These are phyloP conservation scores for Poteriospumella lacustris DNA, from an alignment of 108 stramenopile genomes.

Conservation along the genomic window DNA sequence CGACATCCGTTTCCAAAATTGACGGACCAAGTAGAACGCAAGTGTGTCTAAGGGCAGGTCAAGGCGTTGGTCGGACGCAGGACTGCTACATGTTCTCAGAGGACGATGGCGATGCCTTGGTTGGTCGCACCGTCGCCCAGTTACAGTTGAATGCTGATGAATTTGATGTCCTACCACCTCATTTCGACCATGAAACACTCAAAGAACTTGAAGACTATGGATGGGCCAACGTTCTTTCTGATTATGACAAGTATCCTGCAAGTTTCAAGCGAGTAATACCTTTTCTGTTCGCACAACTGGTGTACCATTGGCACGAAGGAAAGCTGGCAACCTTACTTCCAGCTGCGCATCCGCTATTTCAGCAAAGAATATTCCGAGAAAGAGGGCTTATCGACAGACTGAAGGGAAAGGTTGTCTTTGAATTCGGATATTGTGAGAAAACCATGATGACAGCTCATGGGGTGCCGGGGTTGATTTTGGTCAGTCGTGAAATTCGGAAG, in stretches of 20 bases:
- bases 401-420: too few species aligned
- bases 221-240: background rate
- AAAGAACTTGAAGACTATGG: background rate
- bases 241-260: constrained; percentile 9
- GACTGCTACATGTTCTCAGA: constrained; percentile 9
- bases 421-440: too few species aligned
- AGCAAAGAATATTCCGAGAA: too few species aligned
- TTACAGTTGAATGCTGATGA: background rate
- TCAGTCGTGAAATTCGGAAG: too few species aligned
- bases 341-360: too few species aligned
- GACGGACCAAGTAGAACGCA: background rate
- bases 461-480: too few species aligned
- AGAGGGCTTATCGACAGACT: too few species aligned
- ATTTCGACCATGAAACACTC: background rate
- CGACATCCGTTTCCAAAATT: background rate
- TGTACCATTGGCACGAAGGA: too few species aligned
- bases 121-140: background rate
- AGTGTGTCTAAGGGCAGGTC: constrained; percentile 14
- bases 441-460: too few species aligned
- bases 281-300: background rate
- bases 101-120: constrained; percentile 5
- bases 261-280: constrained; percentile 10
- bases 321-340: too few species aligned
- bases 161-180: constrained; percentile 1
- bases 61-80: background rate